Conservation (phyloP, 257 asterid species). For the Ajuga chamaepitys region DNA sequence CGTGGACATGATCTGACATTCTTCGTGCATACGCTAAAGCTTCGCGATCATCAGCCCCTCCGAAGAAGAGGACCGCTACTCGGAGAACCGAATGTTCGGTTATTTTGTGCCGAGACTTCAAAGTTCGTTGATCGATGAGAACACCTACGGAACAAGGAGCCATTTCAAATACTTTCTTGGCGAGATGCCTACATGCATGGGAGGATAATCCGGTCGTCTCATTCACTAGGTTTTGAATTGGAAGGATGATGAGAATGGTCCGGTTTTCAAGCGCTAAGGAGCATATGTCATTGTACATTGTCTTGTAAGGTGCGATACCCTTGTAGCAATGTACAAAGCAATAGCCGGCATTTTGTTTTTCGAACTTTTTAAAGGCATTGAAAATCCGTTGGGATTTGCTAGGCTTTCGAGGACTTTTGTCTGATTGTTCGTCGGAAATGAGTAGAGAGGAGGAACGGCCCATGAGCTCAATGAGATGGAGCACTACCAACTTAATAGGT, state of each 20-base stretch:
- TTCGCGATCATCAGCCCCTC: slow-evolving; percentile 64
- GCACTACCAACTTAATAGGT: slow-evolving; percentile 37
- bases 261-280: slow-evolving; percentile 44
- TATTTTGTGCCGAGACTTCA: slow-evolving; percentile 15
- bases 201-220: slow-evolving; percentile 31
- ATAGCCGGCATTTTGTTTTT: slow-evolving; percentile 25
- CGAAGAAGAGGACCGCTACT: slow-evolving; percentile 47
- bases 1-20: slow-evolving; percentile 30
- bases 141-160: slow-evolving; percentile 68
- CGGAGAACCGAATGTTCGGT: slow-evolving; percentile 19
- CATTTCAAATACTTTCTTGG: slow-evolving; percentile 38
- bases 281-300: slow-evolving; percentile 56
- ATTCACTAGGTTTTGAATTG: slow-evolving; percentile 30
- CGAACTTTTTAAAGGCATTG: slow-evolving; percentile 35
- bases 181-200: slow-evolving; percentile 33
- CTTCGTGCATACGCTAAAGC: slow-evolving; percentile 48
- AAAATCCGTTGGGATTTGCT: slow-evolving; percentile 45
- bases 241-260: slow-evolving; percentile 38
- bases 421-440: slow-evolving; percentile 28
- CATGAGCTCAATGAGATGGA: slow-evolving; percentile 51
- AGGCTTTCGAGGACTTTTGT: slow-evolving; percentile 20
- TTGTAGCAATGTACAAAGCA: slow-evolving; percentile 35
- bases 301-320: slow-evolving; percentile 46
- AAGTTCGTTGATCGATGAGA: slow-evolving; percentile 33
- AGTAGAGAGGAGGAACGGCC: slow-evolving; percentile 55